These are phyloP conservation scores for Casaregolazyma suthepensis DNA, from an alignment of 1,139 yeast genomes.

Conservation along the genomic window DNA sequence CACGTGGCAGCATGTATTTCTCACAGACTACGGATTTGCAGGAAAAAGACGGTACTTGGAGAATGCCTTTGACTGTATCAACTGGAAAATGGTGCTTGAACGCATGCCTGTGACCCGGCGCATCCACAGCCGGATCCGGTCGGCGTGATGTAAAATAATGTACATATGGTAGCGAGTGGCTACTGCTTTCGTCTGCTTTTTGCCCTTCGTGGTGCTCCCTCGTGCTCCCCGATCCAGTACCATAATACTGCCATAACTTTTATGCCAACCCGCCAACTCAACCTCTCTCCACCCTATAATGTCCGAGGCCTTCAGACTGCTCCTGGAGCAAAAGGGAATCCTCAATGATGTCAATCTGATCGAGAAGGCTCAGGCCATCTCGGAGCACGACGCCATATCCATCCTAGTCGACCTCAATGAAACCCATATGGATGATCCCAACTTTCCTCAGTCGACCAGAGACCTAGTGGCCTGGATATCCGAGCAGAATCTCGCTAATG, in stretches of 20 bases:
- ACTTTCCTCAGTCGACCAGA: constrained; percentile 38
- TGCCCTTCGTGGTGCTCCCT: too few relatives aligned
- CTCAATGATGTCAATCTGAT: neutral
- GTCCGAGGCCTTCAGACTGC: neutral
- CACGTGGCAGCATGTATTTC: constrained; percentile 82
- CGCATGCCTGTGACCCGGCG: constrained; percentile 17
- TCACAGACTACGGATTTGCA: constrained; percentile 77
- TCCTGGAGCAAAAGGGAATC: constrained; percentile 1
- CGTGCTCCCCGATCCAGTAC: neutral
- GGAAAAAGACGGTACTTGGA: constrained; percentile 73
- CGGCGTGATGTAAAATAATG: neutral
- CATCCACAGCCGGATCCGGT: neutral
- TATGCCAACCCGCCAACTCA: neutral
- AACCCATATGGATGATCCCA: constrained; percentile 44
- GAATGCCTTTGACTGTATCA: constrained; percentile 69
- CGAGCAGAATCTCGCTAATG: neutral
- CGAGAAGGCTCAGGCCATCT: constrained; percentile 3
- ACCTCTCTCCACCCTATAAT: neutral
- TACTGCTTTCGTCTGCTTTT: too few relatives aligned
- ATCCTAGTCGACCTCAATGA: constrained; percentile 37
- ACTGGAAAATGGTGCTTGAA: constrained; percentile 69
- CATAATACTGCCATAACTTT: neutral
- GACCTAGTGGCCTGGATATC: constrained; percentile 17
- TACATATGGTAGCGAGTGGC: too few relatives aligned
- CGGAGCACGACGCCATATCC: constrained; percentile 35